A percentile compares a stretch with the other conserved stretches of the same genome.
Conservation (phyloP, 2,329 filamentous ascomycete genomes). For the Colletotrichum sp. region DNA sequence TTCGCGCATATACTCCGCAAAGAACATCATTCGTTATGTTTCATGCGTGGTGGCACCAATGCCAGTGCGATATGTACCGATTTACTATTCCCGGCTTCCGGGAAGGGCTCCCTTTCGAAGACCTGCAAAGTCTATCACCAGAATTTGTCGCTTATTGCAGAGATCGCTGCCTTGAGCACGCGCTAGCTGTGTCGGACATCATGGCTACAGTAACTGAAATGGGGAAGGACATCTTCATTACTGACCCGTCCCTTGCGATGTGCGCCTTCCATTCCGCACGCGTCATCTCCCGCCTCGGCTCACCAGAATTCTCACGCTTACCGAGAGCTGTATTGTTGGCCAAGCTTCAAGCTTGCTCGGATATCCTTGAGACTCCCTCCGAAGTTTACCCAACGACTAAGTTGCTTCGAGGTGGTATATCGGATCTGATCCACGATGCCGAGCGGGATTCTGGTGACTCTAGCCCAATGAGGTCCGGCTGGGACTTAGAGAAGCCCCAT, state of each 20-base stretch:
- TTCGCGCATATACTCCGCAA: slow-evolving; percentile 25
- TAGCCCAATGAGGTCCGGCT: not conserved
- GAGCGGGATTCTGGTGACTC: not conserved
- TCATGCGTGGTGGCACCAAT: slow-evolving; percentile 30
- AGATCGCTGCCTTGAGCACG: slow-evolving; percentile 6
- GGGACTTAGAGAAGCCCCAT: not conserved
- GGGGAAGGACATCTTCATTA: slow-evolving; percentile 11
- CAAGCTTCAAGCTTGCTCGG: slow-evolving; percentile 1
- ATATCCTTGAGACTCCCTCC: not conserved
- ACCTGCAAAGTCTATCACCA: not conserved
- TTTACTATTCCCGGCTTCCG: slow-evolving; percentile 24
- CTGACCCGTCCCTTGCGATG: slow-evolving; percentile 12
- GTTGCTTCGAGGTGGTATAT: not conserved
- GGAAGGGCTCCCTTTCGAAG: not conserved
- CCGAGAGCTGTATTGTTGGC: not conserved
- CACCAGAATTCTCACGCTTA: not conserved
- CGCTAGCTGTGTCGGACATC: slow-evolving; percentile 7
- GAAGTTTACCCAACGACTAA: slow-evolving; percentile 11
- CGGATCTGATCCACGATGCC: slow-evolving; percentile 12
- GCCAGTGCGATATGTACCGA: slow-evolving; percentile 28
- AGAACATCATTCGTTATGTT: slow-evolving; percentile 27
- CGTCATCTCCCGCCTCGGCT: slow-evolving; percentile 6
- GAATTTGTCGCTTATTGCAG: slow-evolving; percentile 1
- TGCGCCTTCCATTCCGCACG: slow-evolving; percentile 17
- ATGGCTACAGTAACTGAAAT: not conserved